phyloP scores from a whole-genome alignment of 2,329 filamentous ascomycete genomes.

The Nemania sp. region DNA sequence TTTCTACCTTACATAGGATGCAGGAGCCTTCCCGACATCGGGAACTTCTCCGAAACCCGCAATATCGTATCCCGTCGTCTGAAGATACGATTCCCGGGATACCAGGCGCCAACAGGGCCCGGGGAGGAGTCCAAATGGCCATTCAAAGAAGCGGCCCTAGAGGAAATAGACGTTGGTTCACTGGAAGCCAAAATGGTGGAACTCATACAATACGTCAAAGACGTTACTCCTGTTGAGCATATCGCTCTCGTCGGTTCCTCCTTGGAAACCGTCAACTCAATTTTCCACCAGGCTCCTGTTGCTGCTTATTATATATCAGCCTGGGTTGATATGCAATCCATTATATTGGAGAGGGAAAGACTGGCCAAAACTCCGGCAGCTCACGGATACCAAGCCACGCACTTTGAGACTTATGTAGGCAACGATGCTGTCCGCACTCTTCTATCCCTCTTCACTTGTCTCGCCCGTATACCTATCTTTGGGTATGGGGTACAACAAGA shows the following conservation, averaged over 20 bases:
- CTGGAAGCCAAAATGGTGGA: constrained; percentile 17
- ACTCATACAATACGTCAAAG: constrained; percentile 5
- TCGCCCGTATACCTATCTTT: constrained; percentile 16
- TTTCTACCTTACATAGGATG: constrained; percentile 20
- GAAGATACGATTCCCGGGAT: constrained; percentile 5
- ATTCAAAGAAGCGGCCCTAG: constrained; percentile 15
- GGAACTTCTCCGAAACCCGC: constrained; percentile 8
- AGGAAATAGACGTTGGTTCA: constrained; percentile 6
- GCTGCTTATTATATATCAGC: constrained; percentile 12
- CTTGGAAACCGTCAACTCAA: background rate
- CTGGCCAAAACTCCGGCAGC: constrained; percentile 13
- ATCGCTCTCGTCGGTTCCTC: constrained; percentile 14
- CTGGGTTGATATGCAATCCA: constrained; percentile 24
- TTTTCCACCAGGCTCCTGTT: constrained; percentile 7
- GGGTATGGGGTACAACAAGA: too few species aligned
- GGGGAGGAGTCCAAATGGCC: constrained; percentile 23
- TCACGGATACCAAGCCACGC: constrained; percentile 14
- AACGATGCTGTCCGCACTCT: constrained; percentile 21
- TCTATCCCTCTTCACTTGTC: constrained; percentile 19
- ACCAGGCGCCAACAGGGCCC: constrained; percentile 4
- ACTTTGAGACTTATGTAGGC: constrained; percentile 1
- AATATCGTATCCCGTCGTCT: constrained; percentile 13
- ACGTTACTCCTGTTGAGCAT: background rate
- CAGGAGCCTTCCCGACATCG: constrained; percentile 18
- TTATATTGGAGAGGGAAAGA: constrained; percentile 19